Conservation (phyloP, 1,284 basidiomycete genomes). For the Cutaneotrichosporon sp. region DNA sequence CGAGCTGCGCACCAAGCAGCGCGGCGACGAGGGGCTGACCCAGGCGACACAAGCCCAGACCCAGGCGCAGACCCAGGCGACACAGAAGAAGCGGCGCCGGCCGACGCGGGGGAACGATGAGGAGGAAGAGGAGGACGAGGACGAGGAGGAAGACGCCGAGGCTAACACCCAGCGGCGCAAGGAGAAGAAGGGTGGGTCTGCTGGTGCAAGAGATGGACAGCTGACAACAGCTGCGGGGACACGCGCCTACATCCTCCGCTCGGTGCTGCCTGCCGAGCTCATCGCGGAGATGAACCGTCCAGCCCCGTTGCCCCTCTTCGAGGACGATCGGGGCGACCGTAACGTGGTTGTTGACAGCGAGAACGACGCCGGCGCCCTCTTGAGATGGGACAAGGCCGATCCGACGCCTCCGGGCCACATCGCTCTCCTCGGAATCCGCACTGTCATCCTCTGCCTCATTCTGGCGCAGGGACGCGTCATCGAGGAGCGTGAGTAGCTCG, state of each 20-base stretch:
- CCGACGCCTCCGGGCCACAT: conserved; percentile 37
- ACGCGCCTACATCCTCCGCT: conserved; percentile 44
- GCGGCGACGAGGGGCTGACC: conserved; percentile 28
- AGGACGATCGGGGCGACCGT: conserved; percentile 15
- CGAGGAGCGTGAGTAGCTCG: conserved; percentile 41
- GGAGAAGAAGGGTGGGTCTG: conserved; percentile 28
- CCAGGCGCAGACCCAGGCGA: conserved; percentile 23
- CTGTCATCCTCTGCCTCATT: conserved; percentile 49
- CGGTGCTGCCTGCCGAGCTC: conserved; percentile 35
- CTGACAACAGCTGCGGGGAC: conserved; percentile 21
- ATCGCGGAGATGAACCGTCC: conserved; percentile 35
- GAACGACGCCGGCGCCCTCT: conserved; percentile 45
- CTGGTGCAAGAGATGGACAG: background rate
- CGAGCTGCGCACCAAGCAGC: conserved; percentile 38
- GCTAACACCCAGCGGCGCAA: conserved; percentile 23
- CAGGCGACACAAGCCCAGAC: too few species aligned
- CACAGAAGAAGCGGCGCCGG: conserved; percentile 31
- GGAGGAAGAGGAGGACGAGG: conserved; percentile 30
- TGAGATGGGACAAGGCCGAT: conserved; percentile 50
- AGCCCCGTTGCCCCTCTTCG: conserved; percentile 27
- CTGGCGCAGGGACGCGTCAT: conserved; percentile 40
- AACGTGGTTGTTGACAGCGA: conserved; percentile 17
- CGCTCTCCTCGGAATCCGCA: conserved; percentile 46
- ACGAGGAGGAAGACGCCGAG: conserved; percentile 28
- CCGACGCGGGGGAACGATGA: conserved; percentile 23